Conservation (phyloP, 2,329 filamentous ascomycete species). For the Colletotrichum nymphaeae region DNA sequence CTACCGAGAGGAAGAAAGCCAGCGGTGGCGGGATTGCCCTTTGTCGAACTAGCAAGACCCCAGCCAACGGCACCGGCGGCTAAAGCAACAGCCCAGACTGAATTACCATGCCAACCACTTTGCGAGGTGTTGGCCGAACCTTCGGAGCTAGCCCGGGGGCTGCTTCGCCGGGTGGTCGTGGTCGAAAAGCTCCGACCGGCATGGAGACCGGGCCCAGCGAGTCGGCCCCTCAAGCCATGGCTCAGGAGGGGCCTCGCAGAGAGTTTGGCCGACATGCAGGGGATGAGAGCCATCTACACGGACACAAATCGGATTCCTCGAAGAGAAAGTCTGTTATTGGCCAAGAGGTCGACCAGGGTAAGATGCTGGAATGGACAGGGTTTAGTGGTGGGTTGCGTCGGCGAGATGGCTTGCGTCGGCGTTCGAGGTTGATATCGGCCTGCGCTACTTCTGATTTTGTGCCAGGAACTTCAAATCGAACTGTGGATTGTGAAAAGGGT, state of each 20-base stretch:
- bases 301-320: constrained; percentile 1
- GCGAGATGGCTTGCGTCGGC: constrained; percentile 33
- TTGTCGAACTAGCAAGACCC: constrained; percentile 49
- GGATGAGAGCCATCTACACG: constrained; percentile 5
- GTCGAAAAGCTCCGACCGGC: constrained; percentile 38
- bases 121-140: constrained; percentile 17
- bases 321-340: constrained; percentile 23
- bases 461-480: not conserved
- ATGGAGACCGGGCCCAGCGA: constrained; percentile 25
- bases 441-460: not conserved
- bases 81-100: constrained; percentile 51
- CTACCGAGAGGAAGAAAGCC: constrained; percentile 35
- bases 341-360: constrained; percentile 1
- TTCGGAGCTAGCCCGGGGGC: not conserved
- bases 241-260: constrained; percentile 43
- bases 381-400: constrained; percentile 26
- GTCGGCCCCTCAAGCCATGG: constrained; percentile 27
- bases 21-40: constrained; percentile 15
- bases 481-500: not conserved
- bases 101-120: constrained; percentile 44
- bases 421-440: constrained; percentile 14
- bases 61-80: constrained; percentile 54
- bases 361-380: constrained; percentile 18
- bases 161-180: constrained; percentile 36
- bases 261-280: constrained; percentile 45